Percentiles rank a stretch among this genome's conserved stretches.
These are phyloP conservation scores for Fusarium praegraminearum DNA, from an alignment of 2,329 filamentous ascomycete species.

Conservation along the genomic window DNA sequence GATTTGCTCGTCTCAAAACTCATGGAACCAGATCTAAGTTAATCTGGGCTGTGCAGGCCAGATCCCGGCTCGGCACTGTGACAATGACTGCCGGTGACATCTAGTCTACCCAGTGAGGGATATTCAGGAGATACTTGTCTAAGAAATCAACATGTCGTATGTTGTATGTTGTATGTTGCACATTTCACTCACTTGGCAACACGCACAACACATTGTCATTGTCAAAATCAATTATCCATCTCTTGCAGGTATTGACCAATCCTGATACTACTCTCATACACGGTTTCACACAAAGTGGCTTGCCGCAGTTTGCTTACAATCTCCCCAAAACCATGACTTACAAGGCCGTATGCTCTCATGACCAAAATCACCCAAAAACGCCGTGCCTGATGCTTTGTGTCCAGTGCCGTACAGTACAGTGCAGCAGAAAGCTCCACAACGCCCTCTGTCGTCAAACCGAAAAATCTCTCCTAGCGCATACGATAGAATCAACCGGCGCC, in stretches of 20 bases:
- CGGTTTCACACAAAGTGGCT: slow-evolving; percentile 15
- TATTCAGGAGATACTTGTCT: not conserved
- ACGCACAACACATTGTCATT: slow-evolving; percentile 1
- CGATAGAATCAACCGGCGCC: slow-evolving; percentile 11
- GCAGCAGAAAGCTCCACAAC: slow-evolving; percentile 39
- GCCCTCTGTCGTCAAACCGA: slow-evolving; percentile 36
- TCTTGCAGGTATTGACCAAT: slow-evolving; percentile 15
- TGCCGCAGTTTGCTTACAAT: slow-evolving; percentile 22
- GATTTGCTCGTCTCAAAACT: slow-evolving; percentile 4
- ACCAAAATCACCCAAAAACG: slow-evolving; percentile 31
- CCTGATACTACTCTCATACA: slow-evolving; percentile 14
- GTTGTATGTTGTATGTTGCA: not conserved
- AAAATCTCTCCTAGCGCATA: slow-evolving; percentile 17
- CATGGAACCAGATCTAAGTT: slow-evolving; percentile 11
- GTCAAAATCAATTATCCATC: slow-evolving; percentile 11
- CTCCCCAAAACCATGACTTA: slow-evolving; percentile 11
- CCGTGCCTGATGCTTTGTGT: slow-evolving; percentile 40
- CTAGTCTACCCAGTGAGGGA: not conserved
- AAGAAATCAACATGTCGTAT: not conserved
- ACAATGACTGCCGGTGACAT: slow-evolving; percentile 18
- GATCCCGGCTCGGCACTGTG: slow-evolving; percentile 22
- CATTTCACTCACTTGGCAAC: slow-evolving; percentile 17
- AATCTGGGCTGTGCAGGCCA: slow-evolving; percentile 15
- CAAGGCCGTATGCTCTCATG: slow-evolving; percentile 7
- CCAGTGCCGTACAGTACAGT: slow-evolving; percentile 11